Evolutionary conservation across 2,329 filamentous ascomycete species (phyloP).

Genomic region (Pyrenochaeta sp.): DNA sequence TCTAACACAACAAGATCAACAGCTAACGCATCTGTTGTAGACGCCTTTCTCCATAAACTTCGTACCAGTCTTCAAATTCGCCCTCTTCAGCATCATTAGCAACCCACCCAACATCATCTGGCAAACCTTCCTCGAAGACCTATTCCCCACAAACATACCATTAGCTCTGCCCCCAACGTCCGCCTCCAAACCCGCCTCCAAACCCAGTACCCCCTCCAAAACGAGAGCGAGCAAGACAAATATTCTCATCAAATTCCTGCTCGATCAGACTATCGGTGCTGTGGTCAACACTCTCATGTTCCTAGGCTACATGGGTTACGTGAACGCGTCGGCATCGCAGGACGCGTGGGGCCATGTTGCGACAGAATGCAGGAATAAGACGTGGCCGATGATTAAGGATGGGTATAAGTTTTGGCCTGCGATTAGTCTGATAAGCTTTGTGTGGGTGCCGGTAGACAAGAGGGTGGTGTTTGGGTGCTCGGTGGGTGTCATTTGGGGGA

Average conservation of each 20-base stretch:
- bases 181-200: slow-evolving; percentile 36
- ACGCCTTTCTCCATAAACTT: slow-evolving; percentile 69
- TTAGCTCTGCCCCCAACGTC: slow-evolving; percentile 32
- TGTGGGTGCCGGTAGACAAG: slow-evolving; percentile 74
- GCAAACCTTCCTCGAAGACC: slow-evolving; percentile 80
- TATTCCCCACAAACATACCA: slow-evolving; percentile 69
- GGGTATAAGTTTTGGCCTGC: slow-evolving; percentile 77
- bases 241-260: slow-evolving; percentile 70
- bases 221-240: slow-evolving; percentile 65
- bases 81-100: slow-evolving; percentile 75
- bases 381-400: slow-evolving; percentile 63
- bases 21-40: slow-evolving; percentile 50
- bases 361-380: slow-evolving; percentile 58
- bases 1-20: background rate
- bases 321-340: slow-evolving; percentile 39
- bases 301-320: slow-evolving; percentile 65
- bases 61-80: slow-evolving; percentile 77
- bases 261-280: slow-evolving; percentile 75
- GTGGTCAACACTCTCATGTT: slow-evolving; percentile 72
- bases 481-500: slow-evolving; percentile 76
- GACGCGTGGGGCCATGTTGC: slow-evolving; percentile 44
- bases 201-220: slow-evolving; percentile 34
- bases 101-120: slow-evolving; percentile 86
- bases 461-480: slow-evolving; percentile 75
- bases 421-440: slow-evolving; percentile 75